These are phyloP conservation scores for Gymnopus androsaceus DNA, from an alignment of 1,284 basidiomycete species.

Conservation along the genomic window DNA sequence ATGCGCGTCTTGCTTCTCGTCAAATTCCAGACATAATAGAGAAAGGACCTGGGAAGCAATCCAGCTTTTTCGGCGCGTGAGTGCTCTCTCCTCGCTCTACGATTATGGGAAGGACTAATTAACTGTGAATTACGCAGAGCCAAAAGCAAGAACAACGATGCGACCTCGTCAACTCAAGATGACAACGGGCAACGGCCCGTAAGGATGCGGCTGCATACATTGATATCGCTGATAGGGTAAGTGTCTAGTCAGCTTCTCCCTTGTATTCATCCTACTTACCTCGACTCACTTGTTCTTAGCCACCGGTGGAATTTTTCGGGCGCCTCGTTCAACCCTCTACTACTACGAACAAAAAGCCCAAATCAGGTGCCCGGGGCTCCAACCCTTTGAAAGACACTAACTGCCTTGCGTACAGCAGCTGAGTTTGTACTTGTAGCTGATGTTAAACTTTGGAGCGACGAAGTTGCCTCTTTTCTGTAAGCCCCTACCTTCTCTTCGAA, in stretches of 20 bases:
- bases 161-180: conserved; percentile 1
- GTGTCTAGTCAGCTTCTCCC: conserved; percentile 6
- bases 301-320: conserved; percentile 94
- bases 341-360: conserved; percentile 35
- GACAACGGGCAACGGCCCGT: conserved; percentile 47
- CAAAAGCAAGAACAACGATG: conserved; percentile 7
- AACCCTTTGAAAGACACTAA: conserved; percentile 33
- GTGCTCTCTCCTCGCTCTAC: neutral
- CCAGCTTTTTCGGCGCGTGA: conserved; percentile 6
- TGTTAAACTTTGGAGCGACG: conserved; percentile 79
- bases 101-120: too few relatives aligned
- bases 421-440: conserved; percentile 89
- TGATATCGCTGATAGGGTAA: conserved; percentile 71
- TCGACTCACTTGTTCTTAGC: conserved; percentile 42
- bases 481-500: too few relatives aligned
- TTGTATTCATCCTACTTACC: neutral
- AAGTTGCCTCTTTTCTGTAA: conserved; percentile 52
- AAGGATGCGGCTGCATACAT: conserved; percentile 30
- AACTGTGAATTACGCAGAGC: neutral
- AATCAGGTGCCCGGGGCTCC: conserved; percentile 32
- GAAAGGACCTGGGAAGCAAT: conserved; percentile 43
- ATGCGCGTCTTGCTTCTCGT: conserved; percentile 62
- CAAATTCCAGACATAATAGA: conserved; percentile 59
- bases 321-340: conserved; percentile 63
- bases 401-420: conserved; percentile 61